Evolutionary conservation across 1,284 basidiomycete genomes (phyloP).

Genomic region (Puccinia triticina): DNA sequence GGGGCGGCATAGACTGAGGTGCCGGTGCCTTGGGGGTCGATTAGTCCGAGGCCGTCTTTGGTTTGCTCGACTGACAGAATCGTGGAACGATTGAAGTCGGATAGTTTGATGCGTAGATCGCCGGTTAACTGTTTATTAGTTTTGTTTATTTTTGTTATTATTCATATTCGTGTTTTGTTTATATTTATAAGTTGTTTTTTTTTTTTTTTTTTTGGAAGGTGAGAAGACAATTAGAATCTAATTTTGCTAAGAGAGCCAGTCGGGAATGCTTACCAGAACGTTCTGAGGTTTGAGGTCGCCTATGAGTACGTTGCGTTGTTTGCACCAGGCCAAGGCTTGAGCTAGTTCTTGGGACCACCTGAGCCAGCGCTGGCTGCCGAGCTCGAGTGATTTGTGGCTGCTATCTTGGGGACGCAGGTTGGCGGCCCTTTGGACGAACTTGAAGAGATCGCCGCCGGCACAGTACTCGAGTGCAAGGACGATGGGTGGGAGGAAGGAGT

Average conservation of each 20-base stretch:
- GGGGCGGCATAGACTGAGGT: conserved; percentile 64
- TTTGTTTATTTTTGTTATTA: too few relatives aligned
- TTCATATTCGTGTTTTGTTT: too few relatives aligned
- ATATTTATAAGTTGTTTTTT: too few relatives aligned
- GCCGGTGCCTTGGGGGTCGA: conserved; percentile 63
- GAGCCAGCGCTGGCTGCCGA: conserved; percentile 59
- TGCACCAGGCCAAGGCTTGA: conserved; percentile 62
- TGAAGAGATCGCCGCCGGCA: conserved; percentile 61
- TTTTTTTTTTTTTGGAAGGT: too few relatives aligned
- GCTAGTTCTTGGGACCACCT: conserved; percentile 61
- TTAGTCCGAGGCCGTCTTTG: conserved; percentile 39
- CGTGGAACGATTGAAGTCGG: conserved; percentile 59
- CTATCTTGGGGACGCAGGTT: background rate
- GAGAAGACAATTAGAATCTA: too few relatives aligned
- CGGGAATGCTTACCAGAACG: background rate
- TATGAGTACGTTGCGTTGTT: conserved; percentile 62
- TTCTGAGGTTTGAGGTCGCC: conserved; percentile 64
- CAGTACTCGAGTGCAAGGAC: conserved; percentile 62
- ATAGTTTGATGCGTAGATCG: conserved; percentile 55
- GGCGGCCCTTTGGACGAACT: conserved; percentile 56
- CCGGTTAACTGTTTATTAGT: conserved; percentile 45
- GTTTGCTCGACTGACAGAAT: conserved; percentile 57
- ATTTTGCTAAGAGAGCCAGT: background rate
- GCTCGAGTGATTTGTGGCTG: conserved; percentile 59
- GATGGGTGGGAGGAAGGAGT: conserved; percentile 55